These are phyloP conservation scores for Alnus glutinosa DNA, from an alignment of 306 rosid genomes.

Conservation along the genomic window DNA sequence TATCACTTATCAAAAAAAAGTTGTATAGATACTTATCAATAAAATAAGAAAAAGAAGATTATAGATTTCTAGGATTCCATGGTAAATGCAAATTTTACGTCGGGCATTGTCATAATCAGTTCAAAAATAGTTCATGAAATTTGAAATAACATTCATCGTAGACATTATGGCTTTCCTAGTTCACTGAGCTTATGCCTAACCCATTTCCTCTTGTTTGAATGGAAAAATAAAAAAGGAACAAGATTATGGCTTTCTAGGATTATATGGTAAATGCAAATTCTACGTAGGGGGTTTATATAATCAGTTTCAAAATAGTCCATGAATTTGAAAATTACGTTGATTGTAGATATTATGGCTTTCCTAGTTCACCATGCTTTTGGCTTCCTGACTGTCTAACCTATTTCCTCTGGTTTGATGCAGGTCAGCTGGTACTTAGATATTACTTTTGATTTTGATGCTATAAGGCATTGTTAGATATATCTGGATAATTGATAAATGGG, in stretches of 20 bases:
- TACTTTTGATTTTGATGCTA: conserved; percentile 36
- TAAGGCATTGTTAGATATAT: conserved; percentile 27
- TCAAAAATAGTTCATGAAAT: neutral
- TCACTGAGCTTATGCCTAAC: no score
- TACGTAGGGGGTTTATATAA: neutral
- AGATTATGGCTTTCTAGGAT: neutral
- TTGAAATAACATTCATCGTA: neutral
- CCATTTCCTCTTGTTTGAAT: no score
- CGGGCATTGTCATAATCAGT: conserved; percentile 5
- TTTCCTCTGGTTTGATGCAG: conserved; percentile 33
- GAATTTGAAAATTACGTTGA: neutral
- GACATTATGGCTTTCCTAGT: conserved; percentile 2
- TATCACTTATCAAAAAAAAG: no score
- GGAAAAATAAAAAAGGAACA: neutral
- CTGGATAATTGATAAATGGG: conserved; percentile 64
- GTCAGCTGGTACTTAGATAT: conserved; percentile 42
- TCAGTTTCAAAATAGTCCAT: conserved; percentile 10
- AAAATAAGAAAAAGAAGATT: neutral
- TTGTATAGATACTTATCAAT: neutral
- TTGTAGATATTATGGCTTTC: neutral
- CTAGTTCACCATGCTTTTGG: neutral
- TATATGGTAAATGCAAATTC: neutral
- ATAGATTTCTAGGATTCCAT: neutral
- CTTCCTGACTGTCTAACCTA: conserved; percentile 9
- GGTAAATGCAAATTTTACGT: neutral